Base-by-base conservation (phyloP, 768 basidiomycete species). In the Goffeauzyma gilvescens region DNA sequence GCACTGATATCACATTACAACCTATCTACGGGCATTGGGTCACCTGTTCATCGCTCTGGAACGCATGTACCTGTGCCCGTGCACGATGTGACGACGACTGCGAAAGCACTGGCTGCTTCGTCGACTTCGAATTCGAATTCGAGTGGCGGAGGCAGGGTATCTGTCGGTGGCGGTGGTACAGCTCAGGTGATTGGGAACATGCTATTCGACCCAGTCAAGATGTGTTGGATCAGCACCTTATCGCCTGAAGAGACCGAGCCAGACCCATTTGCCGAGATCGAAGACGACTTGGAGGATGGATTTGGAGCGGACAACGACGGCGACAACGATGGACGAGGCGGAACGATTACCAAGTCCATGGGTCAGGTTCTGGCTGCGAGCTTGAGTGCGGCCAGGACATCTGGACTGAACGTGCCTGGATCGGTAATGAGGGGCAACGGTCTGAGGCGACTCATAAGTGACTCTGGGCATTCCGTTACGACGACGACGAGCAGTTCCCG, bases 121-220 rank as follows among this genome's bases (percentile, higher is more conserved):
- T 14, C 18, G 4, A 9, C 7, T n/a, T n/a, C n/a, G n/a, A n/a
- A n/a, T 9, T n/a, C n/a, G n/a, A n/a, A n/a, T n/a, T 28, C 38
- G 4, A 38, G 44, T 5, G 45, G 42, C 32, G 31, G 32, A 14
- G 44, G 22, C 3, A 23, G 44, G 13, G n/a, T n/a, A n/a, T 25
- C 35, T 28, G 79, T 84, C 27, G n/a, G n/a, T n/a, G n/a, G n/a
- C n/a, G n/a, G n/a, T n/a, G n/a, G n/a, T n/a, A n/a, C n/a, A n/a
- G n/a, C n/a, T n/a, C 75, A 84, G 45, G 77, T 86, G 62, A 90
- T 95, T 15, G 93, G 93, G 33, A 85, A 87, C 69, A 98, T 98
- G 90, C 75, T 85, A 27, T 96, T 98, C 57, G 89, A 98, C 66
- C 89, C 93, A 1, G 57, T 74, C 32, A 76, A 76, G 20, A 95